Conservation (phyloP, 202 grass and related monocot genomes). For the Saccharum hybrid region DNA sequence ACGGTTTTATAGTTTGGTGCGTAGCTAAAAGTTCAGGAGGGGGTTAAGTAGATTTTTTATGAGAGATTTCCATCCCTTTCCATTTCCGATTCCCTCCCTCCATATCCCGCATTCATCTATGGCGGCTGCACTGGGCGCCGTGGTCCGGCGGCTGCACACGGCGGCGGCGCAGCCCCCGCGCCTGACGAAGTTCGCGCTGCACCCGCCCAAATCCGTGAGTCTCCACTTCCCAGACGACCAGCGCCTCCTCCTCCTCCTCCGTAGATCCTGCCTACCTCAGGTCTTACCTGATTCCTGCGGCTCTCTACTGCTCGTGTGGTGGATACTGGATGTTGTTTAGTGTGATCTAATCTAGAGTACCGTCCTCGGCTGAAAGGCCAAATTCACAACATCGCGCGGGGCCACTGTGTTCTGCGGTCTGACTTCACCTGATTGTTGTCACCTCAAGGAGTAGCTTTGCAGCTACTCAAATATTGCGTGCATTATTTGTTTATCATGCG, state of each 20-base stretch:
- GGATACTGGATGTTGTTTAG: neutral
- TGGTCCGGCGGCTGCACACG: slow-evolving; percentile 45
- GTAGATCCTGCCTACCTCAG: neutral
- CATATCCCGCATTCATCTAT: neutral
- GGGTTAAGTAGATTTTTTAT: too few relatives aligned
- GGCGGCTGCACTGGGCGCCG: slow-evolving; percentile 30
- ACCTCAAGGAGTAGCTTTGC: neutral
- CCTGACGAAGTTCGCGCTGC: slow-evolving; percentile 62
- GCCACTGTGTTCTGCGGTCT: neutral
- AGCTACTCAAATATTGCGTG: neutral
- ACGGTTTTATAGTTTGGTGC: too few relatives aligned
- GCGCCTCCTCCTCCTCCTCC: neutral
- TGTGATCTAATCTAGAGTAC: neutral
- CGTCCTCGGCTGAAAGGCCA: neutral
- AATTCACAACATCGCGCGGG: neutral
- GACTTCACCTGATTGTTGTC: neutral
- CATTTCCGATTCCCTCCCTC: too few relatives aligned
- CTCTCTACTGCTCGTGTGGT: neutral
- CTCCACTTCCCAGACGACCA: neutral
- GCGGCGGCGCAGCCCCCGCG: slow-evolving; percentile 46
- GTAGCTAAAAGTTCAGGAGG: too few relatives aligned
- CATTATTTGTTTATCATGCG: neutral
- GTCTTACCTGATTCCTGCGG: neutral
- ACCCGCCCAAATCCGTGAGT: slow-evolving; percentile 59
- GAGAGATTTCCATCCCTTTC: too few relatives aligned